phyloP scores from a whole-genome alignment of 345 rosid genomes.

The Physaria fendleri region DNA sequence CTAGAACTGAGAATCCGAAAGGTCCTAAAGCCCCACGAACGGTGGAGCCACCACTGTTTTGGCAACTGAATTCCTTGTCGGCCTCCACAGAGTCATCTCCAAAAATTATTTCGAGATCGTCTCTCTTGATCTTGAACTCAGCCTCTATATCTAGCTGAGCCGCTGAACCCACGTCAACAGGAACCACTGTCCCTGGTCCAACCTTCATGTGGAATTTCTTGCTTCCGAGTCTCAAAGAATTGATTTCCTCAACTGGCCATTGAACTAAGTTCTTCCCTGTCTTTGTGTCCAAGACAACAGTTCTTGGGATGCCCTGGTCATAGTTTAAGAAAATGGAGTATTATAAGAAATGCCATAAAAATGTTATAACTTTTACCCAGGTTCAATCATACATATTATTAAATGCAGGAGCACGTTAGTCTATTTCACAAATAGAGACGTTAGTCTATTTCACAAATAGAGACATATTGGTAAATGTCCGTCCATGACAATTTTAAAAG shows the following conservation, averaged over 20 bases:
- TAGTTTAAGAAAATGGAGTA: background rate
- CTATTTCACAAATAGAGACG: too few relatives aligned
- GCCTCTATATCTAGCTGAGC: conserved; percentile 69
- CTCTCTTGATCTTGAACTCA: conserved; percentile 40
- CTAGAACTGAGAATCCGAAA: conserved; percentile 62
- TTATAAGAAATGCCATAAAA: too few relatives aligned
- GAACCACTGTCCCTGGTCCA: conserved; percentile 52
- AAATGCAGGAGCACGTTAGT: too few relatives aligned
- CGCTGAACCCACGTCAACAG: conserved; percentile 50
- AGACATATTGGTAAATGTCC: too few relatives aligned
- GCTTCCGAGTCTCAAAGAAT: conserved; percentile 52
- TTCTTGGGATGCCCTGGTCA: conserved; percentile 68
- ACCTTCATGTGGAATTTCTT: conserved; percentile 41
- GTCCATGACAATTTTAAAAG: too few relatives aligned
- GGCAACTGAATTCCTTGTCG: conserved; percentile 32
- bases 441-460: too few relatives aligned
- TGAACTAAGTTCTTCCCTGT: conserved; percentile 58
- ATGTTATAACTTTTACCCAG: too few relatives aligned
- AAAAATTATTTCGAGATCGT: conserved; percentile 24
- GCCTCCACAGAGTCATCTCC: conserved; percentile 22
- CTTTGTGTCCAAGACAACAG: conserved; percentile 48
- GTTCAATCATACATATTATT: too few relatives aligned
- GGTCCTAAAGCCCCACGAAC: conserved; percentile 62
- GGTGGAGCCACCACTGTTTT: conserved; percentile 36
- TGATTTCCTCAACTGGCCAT: conserved; percentile 80